Evolutionary conservation across 179 eudicot genomes (phyloP).

Genomic region (Patellifolia procumbens): DNA sequence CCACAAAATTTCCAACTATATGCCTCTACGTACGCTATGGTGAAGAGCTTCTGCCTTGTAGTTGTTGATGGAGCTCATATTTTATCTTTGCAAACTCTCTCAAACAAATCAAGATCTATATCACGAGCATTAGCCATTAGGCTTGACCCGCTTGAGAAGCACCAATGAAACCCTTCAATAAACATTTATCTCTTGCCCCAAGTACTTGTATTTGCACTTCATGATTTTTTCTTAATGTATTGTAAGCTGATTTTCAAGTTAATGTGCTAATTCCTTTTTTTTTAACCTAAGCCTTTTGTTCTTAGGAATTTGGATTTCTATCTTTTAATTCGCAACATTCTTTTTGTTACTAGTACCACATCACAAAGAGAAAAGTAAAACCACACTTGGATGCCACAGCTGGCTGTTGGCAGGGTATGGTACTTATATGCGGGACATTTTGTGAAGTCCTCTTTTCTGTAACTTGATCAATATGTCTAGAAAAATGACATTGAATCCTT

Average conservation of each 20-base stretch:
- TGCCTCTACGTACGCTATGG: neutral
- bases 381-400: neutral
- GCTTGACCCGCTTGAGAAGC: neutral
- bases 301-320: too few relatives aligned
- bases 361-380: neutral
- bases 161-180: neutral
- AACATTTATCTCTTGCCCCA: neutral
- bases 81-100: neutral
- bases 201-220: neutral
- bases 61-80: neutral
- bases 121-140: neutral
- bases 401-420: neutral
- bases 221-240: neutral
- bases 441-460: neutral
- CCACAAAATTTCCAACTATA: neutral
- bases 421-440: neutral
- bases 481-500: neutral
- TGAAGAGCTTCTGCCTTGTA: neutral
- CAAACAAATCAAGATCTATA: neutral
- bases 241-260: too few relatives aligned
- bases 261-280: too few relatives aligned
- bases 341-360: too few relatives aligned
- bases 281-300: neutral
- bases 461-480: neutral
- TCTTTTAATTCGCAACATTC: too few relatives aligned